Evolutionary conservation across 441 rosid species (phyloP).

Genomic region (Biscutella auriculata): DNA sequence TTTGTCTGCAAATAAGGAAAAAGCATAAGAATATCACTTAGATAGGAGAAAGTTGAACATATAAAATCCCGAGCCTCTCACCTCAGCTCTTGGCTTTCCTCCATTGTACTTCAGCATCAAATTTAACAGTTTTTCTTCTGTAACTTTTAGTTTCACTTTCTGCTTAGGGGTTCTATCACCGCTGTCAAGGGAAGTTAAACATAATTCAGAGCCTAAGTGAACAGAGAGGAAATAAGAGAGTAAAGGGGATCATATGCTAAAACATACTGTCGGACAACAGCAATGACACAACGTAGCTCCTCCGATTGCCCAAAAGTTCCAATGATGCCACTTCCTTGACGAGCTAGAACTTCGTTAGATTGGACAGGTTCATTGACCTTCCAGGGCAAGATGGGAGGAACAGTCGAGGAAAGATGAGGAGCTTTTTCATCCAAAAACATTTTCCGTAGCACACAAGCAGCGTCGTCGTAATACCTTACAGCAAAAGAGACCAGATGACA

Average conservation of each 20-base stretch:
- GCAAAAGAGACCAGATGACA: too few species aligned
- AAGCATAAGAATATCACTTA: too few species aligned
- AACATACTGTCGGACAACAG: constrained; percentile 91
- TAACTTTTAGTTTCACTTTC: constrained; percentile 96
- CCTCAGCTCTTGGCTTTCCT: constrained; percentile 94
- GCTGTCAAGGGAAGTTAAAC: constrained; percentile 32
- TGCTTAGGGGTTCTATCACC: constrained; percentile 99
- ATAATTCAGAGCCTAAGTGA: constrained; percentile 4
- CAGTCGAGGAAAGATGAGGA: constrained; percentile 89
- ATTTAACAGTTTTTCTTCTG: constrained; percentile 91
- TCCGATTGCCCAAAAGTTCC: constrained; percentile 95
- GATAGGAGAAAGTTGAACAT: too few species aligned
- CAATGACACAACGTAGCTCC: constrained; percentile 98
- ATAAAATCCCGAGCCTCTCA: constrained; percentile 21
- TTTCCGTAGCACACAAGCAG: constrained; percentile 96
- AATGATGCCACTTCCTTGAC: constrained; percentile 97
- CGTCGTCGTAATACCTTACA: constrained; percentile 89
- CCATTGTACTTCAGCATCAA: constrained; percentile 98
- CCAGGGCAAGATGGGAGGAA: constrained; percentile 96
- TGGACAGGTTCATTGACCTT: constrained; percentile 77
- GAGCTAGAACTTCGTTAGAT: constrained; percentile 84
- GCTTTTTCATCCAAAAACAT: constrained; percentile 98
- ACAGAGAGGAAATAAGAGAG: not conserved
- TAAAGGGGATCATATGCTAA: not conserved
- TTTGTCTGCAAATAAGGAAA: constrained; percentile 94